These are phyloP conservation scores for Dipodascus albidus DNA, from an alignment of 805 yeast species.

Conservation along the genomic window DNA sequence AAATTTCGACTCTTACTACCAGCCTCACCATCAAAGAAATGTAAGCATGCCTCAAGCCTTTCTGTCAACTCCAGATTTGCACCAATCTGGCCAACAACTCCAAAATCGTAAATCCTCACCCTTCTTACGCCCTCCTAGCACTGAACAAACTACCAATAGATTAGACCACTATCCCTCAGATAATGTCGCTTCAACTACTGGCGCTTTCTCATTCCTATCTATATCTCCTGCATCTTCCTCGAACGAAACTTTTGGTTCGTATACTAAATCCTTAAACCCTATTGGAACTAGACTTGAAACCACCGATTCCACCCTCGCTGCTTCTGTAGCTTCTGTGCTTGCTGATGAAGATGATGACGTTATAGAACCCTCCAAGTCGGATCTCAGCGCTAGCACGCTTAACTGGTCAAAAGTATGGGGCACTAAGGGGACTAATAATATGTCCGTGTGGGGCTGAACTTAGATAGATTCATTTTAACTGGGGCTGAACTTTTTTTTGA, in stretches of 20 bases:
- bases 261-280: neutral
- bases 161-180: neutral
- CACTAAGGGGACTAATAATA: neutral
- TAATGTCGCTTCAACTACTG: neutral
- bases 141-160: neutral
- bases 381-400: neutral
- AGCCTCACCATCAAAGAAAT: neutral
- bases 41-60: neutral
- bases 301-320: neutral
- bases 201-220: neutral
- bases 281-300: neutral
- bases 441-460: neutral
- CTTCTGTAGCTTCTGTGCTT: neutral
- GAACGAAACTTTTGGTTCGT: neutral
- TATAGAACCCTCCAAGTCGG: neutral
- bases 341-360: neutral
- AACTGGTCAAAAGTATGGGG: slow-evolving; percentile 1
- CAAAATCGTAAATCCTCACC: neutral
- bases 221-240: neutral
- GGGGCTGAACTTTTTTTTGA: neutral
- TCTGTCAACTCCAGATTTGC: neutral
- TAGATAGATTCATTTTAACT: neutral
- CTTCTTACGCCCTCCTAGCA: neutral
- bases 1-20: neutral
- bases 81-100: neutral